These are phyloP conservation scores for Lichtheimia hyalospora DNA, from an alignment of 371 early-diverging fungal genomes.

Conservation along the genomic window DNA sequence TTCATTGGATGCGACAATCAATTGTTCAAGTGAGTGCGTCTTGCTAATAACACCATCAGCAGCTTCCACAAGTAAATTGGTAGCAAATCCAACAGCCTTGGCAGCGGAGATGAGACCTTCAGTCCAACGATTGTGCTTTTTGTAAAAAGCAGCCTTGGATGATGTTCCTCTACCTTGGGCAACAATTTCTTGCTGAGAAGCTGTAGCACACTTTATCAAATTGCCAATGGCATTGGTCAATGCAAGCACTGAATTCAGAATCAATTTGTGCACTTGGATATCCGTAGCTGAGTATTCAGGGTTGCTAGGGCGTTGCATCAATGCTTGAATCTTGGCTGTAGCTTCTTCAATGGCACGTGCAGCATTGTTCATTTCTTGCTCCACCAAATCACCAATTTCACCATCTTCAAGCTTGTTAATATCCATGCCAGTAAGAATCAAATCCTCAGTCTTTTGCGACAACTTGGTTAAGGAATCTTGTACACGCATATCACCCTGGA, in stretches of 20 bases:
- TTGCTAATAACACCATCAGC: slow-evolving; percentile 96
- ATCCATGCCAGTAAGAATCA: slow-evolving; percentile 66
- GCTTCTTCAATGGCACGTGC: slow-evolving; percentile 93
- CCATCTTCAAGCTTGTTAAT: slow-evolving; percentile 70
- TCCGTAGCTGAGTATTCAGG: slow-evolving; percentile 73
- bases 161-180: slow-evolving; percentile 86
- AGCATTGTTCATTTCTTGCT: slow-evolving; percentile 91
- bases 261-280: slow-evolving; percentile 88
- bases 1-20: slow-evolving; percentile 95
- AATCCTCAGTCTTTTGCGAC: slow-evolving; percentile 71
- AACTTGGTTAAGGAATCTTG: slow-evolving; percentile 73
- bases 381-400: slow-evolving; percentile 90
- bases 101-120: slow-evolving; percentile 98
- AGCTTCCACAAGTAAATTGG: slow-evolving; percentile 88
- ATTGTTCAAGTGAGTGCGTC: slow-evolving; percentile 87
- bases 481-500: slow-evolving; percentile 74
- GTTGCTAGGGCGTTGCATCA: slow-evolving; percentile 77
- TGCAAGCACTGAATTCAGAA: slow-evolving; percentile 88
- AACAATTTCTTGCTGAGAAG: slow-evolving; percentile 96
- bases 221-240: slow-evolving; percentile 94
- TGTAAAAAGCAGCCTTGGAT: slow-evolving; percentile 92
- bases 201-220: slow-evolving; percentile 91
- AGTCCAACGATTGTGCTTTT: slow-evolving; percentile 98
- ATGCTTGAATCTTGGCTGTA: slow-evolving; percentile 75
- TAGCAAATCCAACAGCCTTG: slow-evolving; percentile 91